Evolutionary conservation across 164 flowering plant genomes (phyloP).

Genomic region (Chimonanthus salicifolius): DNA sequence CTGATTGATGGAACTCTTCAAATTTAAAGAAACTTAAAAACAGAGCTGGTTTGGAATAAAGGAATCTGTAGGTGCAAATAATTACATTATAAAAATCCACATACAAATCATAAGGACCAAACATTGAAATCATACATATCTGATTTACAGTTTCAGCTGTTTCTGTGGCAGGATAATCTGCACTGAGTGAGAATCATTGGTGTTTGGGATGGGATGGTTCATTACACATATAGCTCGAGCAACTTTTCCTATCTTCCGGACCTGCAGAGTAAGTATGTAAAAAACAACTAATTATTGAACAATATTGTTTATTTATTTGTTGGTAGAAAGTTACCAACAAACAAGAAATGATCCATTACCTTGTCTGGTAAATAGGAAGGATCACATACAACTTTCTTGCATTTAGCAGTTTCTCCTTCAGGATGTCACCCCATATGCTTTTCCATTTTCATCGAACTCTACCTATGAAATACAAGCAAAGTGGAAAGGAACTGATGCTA

Average conservation of each 20-base stretch:
- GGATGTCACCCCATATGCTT: conserved; percentile 82
- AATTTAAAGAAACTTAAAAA: not conserved
- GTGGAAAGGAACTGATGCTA: not conserved
- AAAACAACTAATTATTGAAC: conserved; percentile 1
- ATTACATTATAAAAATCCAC: not conserved
- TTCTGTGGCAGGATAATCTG: conserved; percentile 96
- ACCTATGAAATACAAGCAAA: conserved; percentile 35
- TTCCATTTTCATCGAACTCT: conserved; percentile 72
- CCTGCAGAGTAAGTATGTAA: conserved; percentile 34
- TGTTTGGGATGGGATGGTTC: conserved; percentile 93
- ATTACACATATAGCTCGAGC: conserved; percentile 92
- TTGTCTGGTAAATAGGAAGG: conserved; percentile 87
- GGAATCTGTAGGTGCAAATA: not conserved
- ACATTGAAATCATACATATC: conserved; percentile 58
- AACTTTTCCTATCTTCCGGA: conserved; percentile 77
- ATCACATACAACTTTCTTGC: conserved; percentile 97
- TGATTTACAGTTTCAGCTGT: conserved; percentile 93
- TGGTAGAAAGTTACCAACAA: not conserved
- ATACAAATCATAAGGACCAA: not conserved
- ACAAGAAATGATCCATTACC: conserved; percentile 26
- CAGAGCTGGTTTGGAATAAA: not conserved
- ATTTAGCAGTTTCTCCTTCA: conserved; percentile 98
- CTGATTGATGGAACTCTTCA: not conserved
- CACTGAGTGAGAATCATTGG: conserved; percentile 79
- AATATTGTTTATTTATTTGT: conserved; percentile 1